Base-by-base conservation (phyloP, 2,329 filamentous ascomycete genomes). In the Endoconidiophora laricicola region DNA sequence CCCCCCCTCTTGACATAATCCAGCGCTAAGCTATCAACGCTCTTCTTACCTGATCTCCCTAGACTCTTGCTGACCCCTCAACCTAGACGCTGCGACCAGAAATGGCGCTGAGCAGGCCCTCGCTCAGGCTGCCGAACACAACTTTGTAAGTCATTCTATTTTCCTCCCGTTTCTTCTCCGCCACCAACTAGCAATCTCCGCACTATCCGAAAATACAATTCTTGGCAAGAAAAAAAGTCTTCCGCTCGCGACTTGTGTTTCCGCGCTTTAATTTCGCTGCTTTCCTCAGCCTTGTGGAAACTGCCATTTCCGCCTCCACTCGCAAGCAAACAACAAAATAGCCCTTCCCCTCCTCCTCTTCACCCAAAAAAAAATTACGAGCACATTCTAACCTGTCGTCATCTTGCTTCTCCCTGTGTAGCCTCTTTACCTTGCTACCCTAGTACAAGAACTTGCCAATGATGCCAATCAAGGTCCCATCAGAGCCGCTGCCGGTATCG, bases 61-160 rank as follows among this genome's bases (percentile, higher is more conserved):
- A 9, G 29, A 33, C 29, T 9, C 29, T 33, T 33, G 29, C 29
- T 33, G 9, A 33, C 29, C 29, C 41, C 42, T 26, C 50, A 55
- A 54, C 52, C 20, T 57, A 55, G 91, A 98, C 77, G 83, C 86
- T 66, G 76, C 79, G 63, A 80, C 85, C 67, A 88, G 91, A 74
- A 81, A 85, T 66, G 81, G 80, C 68, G 90, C 91, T 59, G 91
- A 98, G 72, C 82, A 91, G 67, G 88, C 95, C 71, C 85, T 98
- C 60, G 79, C 74, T 60, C 85, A 91, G 68, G 91, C 91, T 61
- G 85, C 90, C 57, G 86, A 94, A 67, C 82, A 80, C 64, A 90
- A 98, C 72, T 98, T 96, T 67, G 91, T 98, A 80, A 62, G 68
- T 64, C 58, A 56, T 56, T 44, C 45, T 45, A 55, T 51, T 52